phyloP scores from a whole-genome alignment of 495 filamentous ascomycete genomes.

The Pseudomonodictys pantanalensis region DNA sequence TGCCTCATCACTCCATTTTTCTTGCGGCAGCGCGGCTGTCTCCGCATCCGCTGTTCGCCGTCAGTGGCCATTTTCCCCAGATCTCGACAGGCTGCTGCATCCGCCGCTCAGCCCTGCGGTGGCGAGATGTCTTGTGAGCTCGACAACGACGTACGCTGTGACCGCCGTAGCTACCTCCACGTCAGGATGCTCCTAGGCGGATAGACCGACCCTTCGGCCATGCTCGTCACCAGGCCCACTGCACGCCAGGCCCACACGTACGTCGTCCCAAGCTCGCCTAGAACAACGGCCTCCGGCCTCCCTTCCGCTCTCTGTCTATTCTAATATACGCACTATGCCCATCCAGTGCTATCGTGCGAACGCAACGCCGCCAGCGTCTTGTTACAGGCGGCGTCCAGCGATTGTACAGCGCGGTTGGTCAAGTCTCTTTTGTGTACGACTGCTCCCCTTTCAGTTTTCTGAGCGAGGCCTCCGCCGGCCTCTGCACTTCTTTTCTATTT shows the following conservation, averaged over 20 bases:
- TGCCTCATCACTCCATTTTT: not conserved
- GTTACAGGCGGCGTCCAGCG: not conserved
- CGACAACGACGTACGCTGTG: not conserved
- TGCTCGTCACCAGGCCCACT: no score
- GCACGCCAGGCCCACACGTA: no score
- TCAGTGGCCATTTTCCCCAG: not conserved
- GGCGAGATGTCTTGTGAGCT: not conserved
- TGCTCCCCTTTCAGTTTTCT: not conserved
- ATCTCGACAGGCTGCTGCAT: not conserved
- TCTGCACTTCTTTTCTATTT: conserved; percentile 19
- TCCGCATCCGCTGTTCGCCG: not conserved
- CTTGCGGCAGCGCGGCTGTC: not conserved
- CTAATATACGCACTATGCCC: no score
- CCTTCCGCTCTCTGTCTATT: no score
- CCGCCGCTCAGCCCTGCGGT: not conserved
- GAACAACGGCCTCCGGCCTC: no score
- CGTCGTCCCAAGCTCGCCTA: no score
- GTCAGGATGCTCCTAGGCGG: not conserved
- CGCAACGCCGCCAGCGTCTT: not conserved
- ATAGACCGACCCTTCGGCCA: no score
- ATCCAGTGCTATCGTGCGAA: not conserved
- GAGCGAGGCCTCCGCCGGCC: conserved; percentile 8
- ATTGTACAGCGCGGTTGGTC: not conserved
- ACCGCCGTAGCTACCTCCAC: no score
- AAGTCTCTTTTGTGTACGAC: not conserved